Conservation (phyloP, 177 flowering plant genomes). For the Telopea speciosissima region DNA sequence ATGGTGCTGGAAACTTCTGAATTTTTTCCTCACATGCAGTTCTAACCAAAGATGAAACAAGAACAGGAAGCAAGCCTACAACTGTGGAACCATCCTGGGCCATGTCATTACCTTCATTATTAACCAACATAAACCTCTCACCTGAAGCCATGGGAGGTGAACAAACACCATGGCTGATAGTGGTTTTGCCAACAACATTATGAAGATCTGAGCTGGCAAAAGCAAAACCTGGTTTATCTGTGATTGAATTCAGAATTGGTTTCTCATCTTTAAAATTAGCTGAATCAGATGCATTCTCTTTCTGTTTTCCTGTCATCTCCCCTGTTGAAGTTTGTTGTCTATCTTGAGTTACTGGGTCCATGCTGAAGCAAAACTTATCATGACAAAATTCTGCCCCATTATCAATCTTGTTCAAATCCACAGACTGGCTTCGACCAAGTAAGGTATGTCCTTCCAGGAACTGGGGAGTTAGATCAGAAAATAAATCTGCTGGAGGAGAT, state of each 20-base stretch:
- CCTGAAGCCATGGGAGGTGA: slow-evolving; percentile 19
- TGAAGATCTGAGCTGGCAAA: background rate
- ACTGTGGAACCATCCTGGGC: slow-evolving; percentile 13
- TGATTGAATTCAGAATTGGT: background rate
- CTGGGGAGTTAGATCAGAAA: slow-evolving; percentile 34
- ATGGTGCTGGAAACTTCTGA: slow-evolving; percentile 9
- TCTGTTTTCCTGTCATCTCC: slow-evolving; percentile 12
- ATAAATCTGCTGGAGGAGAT: slow-evolving; percentile 64
- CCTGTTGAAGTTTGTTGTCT: slow-evolving; percentile 14
- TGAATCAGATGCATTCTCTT: slow-evolving; percentile 9
- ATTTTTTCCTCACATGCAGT: slow-evolving; percentile 17
- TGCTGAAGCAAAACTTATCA: slow-evolving; percentile 13
- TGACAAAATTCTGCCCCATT: slow-evolving; percentile 15
- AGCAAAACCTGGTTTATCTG: slow-evolving; percentile 3
- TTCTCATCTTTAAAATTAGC: background rate
- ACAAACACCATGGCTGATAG: slow-evolving; percentile 9
- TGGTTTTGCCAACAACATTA: background rate
- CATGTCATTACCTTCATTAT: slow-evolving; percentile 12
- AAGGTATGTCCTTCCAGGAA: slow-evolving; percentile 24
- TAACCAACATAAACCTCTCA: slow-evolving; percentile 29
- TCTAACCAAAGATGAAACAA: slow-evolving; percentile 14
- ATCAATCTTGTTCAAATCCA: background rate
- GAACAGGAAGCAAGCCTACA: slow-evolving; percentile 9
- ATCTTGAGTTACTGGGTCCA: slow-evolving; percentile 12
- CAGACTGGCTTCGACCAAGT: slow-evolving; percentile 15